Percentiles rank a stretch among this genome's conserved stretches.
Evolutionary conservation across 768 basidiomycete genomes (phyloP).

Genomic region (Cytidiella melzeri): DNA sequence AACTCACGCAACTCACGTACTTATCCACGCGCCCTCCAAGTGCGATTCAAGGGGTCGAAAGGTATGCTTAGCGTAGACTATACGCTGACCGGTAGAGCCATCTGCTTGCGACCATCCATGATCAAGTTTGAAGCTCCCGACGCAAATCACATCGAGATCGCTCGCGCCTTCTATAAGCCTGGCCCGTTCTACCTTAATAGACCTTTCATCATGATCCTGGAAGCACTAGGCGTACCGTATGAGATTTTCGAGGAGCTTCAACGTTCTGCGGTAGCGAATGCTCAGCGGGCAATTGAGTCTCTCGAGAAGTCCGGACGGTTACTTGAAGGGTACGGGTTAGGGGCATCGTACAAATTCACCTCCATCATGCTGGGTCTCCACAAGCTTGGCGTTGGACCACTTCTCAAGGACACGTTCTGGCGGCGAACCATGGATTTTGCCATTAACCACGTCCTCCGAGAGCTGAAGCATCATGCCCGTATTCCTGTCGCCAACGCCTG

Average conservation of each 20-base stretch:
- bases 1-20: constrained; percentile 25
- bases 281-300: constrained; percentile 35
- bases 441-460: constrained; percentile 57
- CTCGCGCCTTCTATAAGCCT: constrained; percentile 56
- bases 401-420: constrained; percentile 41
- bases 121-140: constrained; percentile 55
- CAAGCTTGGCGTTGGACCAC: constrained; percentile 38
- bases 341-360: constrained; percentile 47
- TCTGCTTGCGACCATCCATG: constrained; percentile 57
- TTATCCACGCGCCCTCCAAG: constrained; percentile 48
- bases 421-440: constrained; percentile 45
- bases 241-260: constrained; percentile 50
- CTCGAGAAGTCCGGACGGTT: constrained; percentile 40
- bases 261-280: constrained; percentile 38
- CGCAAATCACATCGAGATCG: constrained; percentile 52
- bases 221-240: constrained; percentile 52
- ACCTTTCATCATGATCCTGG: constrained; percentile 60
- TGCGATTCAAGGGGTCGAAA: constrained; percentile 60
- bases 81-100: constrained; percentile 38
- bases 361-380: constrained; percentile 45
- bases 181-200: constrained; percentile 53
- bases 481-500: constrained; percentile 60
- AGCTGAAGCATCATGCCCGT: constrained; percentile 56
- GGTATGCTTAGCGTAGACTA: constrained; percentile 61
- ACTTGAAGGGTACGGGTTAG: constrained; percentile 53